Conservation (phyloP, 148 eudicot genomes). For the Rhododendron griersonianum region DNA sequence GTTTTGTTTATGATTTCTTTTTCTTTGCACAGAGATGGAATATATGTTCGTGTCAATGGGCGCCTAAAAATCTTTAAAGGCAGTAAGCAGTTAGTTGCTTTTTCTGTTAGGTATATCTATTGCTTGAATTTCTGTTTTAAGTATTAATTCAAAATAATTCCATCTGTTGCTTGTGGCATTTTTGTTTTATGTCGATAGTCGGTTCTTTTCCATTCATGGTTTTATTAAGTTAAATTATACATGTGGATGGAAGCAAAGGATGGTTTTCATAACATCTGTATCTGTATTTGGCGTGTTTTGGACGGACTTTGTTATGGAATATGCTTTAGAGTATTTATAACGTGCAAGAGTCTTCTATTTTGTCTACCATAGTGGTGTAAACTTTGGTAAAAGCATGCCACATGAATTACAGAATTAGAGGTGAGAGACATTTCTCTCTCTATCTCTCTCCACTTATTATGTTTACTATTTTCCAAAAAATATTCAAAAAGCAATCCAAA, state of each 20-base stretch:
- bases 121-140: slow-evolving; percentile 36
- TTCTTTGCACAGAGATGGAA: slow-evolving; percentile 56
- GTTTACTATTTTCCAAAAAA: too few relatives aligned
- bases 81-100: slow-evolving; percentile 59
- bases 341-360: not conserved
- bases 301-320: not conserved
- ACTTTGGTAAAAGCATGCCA: not conserved
- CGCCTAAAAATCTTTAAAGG: slow-evolving; percentile 67
- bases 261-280: not conserved
- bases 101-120: slow-evolving; percentile 54
- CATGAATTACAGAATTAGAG: not conserved
- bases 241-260: not conserved
- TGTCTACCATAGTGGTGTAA: not conserved
- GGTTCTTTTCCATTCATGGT: not conserved
- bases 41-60: slow-evolving; percentile 67
- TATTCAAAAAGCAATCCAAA: too few relatives aligned
- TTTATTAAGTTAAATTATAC: not conserved
- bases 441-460: too few relatives aligned
- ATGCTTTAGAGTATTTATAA: not conserved
- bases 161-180: not conserved
- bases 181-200: not conserved
- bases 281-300: not conserved
- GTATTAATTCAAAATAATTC: slow-evolving; percentile 21
- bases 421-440: not conserved
- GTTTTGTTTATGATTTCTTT: not conserved